Percentiles rank a stretch among this genome's conserved stretches.
Evolutionary conservation across 106 monocot genomes (phyloP).

Genomic region (Triglochin maritima): DNA sequence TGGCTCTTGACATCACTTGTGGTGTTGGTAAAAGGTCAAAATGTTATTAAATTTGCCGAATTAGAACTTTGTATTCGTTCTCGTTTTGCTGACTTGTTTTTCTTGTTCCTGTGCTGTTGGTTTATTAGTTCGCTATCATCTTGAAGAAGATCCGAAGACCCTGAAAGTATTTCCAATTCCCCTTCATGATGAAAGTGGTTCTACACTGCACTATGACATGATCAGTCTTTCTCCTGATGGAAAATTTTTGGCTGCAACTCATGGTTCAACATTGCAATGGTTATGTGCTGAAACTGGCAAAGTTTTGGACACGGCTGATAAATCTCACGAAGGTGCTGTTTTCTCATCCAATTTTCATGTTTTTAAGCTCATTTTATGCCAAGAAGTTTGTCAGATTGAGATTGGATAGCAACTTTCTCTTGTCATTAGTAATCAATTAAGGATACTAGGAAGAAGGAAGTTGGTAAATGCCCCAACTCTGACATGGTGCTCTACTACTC

Average conservation of each 20-base stretch:
- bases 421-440: too few species aligned
- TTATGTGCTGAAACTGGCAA: slow-evolving; percentile 71
- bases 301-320: slow-evolving; percentile 82
- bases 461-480: too few species aligned
- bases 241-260: slow-evolving; percentile 55
- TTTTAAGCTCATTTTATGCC: not conserved
- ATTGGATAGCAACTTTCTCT: too few species aligned
- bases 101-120: not conserved
- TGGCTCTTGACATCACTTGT: too few species aligned
- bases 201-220: slow-evolving; percentile 55
- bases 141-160: slow-evolving; percentile 99
- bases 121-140: slow-evolving; percentile 74
- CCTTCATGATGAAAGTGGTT: slow-evolving; percentile 68
- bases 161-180: slow-evolving; percentile 74
- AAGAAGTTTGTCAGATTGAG: not conserved
- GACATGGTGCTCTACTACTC: too few species aligned
- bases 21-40: too few species aligned
- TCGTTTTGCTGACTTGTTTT: not conserved
- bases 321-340: slow-evolving; percentile 77
- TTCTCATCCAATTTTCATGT: not conserved
- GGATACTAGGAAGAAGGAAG: too few species aligned
- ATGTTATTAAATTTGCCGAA: too few species aligned
- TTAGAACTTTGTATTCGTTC: too few species aligned
- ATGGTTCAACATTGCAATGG: slow-evolving; percentile 94
- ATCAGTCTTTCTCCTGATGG: slow-evolving; percentile 87